Percentiles rank a stretch among this genome's conserved stretches.
phyloP scores from a whole-genome alignment of 2,329 filamentous ascomycete species.

The Alternaria angustiovoidea region DNA sequence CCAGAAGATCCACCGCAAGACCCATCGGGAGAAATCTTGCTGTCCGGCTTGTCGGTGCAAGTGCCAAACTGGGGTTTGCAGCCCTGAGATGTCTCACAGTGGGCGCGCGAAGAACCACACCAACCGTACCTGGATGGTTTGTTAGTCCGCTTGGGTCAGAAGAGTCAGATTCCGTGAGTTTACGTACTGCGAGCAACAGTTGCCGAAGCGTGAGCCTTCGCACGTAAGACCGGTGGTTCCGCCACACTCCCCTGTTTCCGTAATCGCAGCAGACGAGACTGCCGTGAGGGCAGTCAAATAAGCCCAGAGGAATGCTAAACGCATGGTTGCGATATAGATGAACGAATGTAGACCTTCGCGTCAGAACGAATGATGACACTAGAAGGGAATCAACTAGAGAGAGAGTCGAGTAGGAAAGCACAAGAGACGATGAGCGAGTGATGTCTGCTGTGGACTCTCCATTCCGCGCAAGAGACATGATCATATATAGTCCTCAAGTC shows the following conservation, averaged over 20 bases:
- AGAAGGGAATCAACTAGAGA: neutral
- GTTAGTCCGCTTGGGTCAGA: neutral
- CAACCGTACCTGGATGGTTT: neutral
- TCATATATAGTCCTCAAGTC: neutral
- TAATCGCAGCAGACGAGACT: neutral
- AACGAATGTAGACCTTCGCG: neutral
- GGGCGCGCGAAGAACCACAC: neutral
- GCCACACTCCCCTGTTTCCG: neutral
- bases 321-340: neutral
- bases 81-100: neutral
- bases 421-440: neutral
- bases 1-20: constrained; percentile 1
- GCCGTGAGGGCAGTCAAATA: neutral
- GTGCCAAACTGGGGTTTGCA: neutral
- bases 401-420: neutral
- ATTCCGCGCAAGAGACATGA: neutral
- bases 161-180: neutral
- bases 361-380: constrained; percentile 8
- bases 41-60: neutral
- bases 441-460: neutral
- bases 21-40: neutral
- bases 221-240: neutral
- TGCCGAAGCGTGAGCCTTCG: neutral
- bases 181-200: neutral
- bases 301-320: neutral